phyloP scores from a whole-genome alignment of 768 basidiomycete species.

The Pleurotus tuoliensis region DNA sequence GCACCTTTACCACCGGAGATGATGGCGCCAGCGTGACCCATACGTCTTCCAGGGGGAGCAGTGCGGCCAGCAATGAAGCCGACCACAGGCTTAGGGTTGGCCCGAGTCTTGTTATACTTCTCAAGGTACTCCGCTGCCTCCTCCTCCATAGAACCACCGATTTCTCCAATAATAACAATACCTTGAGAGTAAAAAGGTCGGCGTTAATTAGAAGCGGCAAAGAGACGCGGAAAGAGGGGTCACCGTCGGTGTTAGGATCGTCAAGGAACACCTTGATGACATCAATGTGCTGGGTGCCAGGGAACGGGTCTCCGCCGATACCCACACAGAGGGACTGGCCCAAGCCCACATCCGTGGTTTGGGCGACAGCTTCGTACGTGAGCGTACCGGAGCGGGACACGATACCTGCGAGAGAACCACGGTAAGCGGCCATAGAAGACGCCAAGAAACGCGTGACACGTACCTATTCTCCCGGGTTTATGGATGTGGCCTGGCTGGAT shows the following conservation, averaged over 20 bases:
- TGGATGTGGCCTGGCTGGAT: conserved; percentile 98
- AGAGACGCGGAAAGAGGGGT: conserved; percentile 10
- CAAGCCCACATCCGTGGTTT: conserved; percentile 93
- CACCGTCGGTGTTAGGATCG: conserved; percentile 91
- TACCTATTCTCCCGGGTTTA: conserved; percentile 92
- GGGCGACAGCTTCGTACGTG: conserved; percentile 98
- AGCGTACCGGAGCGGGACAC: conserved; percentile 94
- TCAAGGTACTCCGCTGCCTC: conserved; percentile 97
- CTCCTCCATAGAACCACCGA: conserved; percentile 99
- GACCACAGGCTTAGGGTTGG: conserved; percentile 90
- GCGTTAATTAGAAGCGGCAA: background rate
- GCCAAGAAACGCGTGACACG: conserved; percentile 14
- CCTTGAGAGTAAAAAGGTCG: conserved; percentile 37
- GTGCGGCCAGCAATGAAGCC: conserved; percentile 98
- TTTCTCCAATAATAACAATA: conserved; percentile 98
- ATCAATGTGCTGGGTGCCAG: conserved; percentile 93
- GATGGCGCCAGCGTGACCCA: conserved; percentile 98
- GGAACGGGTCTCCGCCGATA: conserved; percentile 97
- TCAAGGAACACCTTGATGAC: conserved; percentile 95
- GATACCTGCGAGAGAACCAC: conserved; percentile 52
- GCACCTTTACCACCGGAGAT: conserved; percentile 98
- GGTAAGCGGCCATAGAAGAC: background rate
- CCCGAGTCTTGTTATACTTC: conserved; percentile 85
- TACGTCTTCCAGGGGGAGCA: conserved; percentile 95
- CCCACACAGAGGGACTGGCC: conserved; percentile 97